Evolutionary conservation across 306 rosid genomes (phyloP), one percentile per base, ranked within the genome.

Genomic region (Fragaria ananassa): DNA sequence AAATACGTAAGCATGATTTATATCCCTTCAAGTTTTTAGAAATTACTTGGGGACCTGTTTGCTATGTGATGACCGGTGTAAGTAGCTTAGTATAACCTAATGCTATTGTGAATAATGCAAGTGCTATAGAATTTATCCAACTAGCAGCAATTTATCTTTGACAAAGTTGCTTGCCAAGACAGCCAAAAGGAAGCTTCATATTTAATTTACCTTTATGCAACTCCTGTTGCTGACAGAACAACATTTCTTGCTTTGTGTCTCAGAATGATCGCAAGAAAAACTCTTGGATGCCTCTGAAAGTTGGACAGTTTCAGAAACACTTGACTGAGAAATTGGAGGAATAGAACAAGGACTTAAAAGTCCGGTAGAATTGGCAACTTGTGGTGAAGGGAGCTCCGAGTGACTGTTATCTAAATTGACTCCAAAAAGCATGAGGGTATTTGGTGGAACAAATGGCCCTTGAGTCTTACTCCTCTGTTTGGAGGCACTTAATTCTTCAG

Each of bases 381-480:
- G 89, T 70, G 60, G 89, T 83, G 93, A 91, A 88, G 96, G 93
- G 90, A 88, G 93, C 89, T 91, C 93, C 80, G 82, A 75, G 67
- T 77, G 76, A 54, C 46, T 49, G 21, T 80, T 70, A 78, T 23
- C 68, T 68, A 91, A 72, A 73, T 70, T 79, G 76, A 91, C 72
- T 37, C 96, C 96, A 67, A 91, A 91, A 34, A 91, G 85, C 81
- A 58, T 85, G 81, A 3, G 9, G 63, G 75, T 71, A 62, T 74
- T 77, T n/a, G 78, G 84, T 56, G 64, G 86, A 77, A 79, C 73
- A 58, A 77, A 37, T 27, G 72, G 85, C 71, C 41, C 82, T 76
- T 78, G 82, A 72, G 79, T 82, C 75, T 79, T 88, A 62, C 75
- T 82, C 83, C 54, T 81, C 11, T 72, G 83, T 70, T 79, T 74